phyloP scores from a whole-genome alignment of 78 protist species.

The Dictyostelium brefeldianum region DNA sequence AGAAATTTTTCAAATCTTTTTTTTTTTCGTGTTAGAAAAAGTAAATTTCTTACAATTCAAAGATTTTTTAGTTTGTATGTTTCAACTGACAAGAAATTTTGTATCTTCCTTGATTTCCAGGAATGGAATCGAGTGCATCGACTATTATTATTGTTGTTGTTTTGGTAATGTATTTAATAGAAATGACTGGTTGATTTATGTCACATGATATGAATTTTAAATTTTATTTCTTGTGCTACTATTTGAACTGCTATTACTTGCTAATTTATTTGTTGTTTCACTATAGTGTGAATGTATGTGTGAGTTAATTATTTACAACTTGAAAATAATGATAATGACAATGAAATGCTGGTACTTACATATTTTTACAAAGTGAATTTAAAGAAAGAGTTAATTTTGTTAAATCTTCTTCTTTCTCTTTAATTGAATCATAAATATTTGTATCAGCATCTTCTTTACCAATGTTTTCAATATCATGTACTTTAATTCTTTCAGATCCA shows the following conservation, averaged over 20 bases:
- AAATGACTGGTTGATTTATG: too few relatives aligned
- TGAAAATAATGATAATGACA: background rate
- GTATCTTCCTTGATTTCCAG: background rate
- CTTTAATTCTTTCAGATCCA: slow-evolving; percentile 70
- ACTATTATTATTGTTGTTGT: too few relatives aligned
- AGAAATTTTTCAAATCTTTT: background rate
- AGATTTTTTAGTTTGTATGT: too few relatives aligned
- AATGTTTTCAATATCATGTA: slow-evolving; percentile 60
- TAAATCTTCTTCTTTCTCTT: slow-evolving; percentile 71
- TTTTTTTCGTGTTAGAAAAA: background rate
- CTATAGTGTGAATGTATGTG: background rate
- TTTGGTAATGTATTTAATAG: too few relatives aligned
- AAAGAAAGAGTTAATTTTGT: slow-evolving; percentile 47
- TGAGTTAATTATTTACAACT: too few relatives aligned
- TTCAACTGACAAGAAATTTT: background rate
- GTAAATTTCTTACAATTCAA: background rate
- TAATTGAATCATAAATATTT: slow-evolving; percentile 58
- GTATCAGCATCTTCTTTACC: slow-evolving; percentile 59
- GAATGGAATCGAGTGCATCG: too few relatives aligned
- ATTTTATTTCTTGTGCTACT: background rate
- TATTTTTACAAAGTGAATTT: slow-evolving; percentile 58
- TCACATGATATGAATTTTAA: too few relatives aligned
- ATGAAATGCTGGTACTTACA: too few relatives aligned
- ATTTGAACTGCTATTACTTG: slow-evolving; percentile 2
- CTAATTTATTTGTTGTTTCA: slow-evolving; percentile 20